Conservation (phyloP, 371 early-diverging fungal species). For the Haplosporangium sp. region DNA sequence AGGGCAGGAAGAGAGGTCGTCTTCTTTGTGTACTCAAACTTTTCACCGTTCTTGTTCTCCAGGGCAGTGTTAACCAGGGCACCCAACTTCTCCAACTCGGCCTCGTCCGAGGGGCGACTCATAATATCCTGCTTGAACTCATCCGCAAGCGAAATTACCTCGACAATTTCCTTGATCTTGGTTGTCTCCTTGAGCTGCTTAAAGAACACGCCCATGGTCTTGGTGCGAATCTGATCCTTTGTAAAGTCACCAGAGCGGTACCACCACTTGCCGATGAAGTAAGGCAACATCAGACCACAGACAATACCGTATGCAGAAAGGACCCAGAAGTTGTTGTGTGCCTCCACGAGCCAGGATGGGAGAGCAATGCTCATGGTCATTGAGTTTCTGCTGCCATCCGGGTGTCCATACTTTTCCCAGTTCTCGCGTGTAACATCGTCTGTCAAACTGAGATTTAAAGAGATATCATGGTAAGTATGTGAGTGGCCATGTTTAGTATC, state of each 20-base stretch:
- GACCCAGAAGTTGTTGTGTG: conserved; percentile 78
- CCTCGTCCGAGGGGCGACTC: conserved; percentile 64
- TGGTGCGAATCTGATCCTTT: conserved; percentile 88
- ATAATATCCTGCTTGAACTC: conserved; percentile 77
- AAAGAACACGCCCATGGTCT: conserved; percentile 92
- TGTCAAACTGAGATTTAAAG: conserved; percentile 73
- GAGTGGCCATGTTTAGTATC: background rate
- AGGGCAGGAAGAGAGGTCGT: conserved; percentile 61
- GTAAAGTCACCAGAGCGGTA: conserved; percentile 87
- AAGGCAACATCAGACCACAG: conserved; percentile 92
- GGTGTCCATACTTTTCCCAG: conserved; percentile 96
- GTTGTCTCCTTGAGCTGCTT: conserved; percentile 86
- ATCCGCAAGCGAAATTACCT: conserved; percentile 72
- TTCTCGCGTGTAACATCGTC: conserved; percentile 90
- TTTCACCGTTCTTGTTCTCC: conserved; percentile 69
- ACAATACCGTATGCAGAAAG: conserved; percentile 85
- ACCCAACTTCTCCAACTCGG: conserved; percentile 61
- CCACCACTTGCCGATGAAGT: conserved; percentile 94
- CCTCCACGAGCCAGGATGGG: conserved; percentile 90
- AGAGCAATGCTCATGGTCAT: conserved; percentile 93
- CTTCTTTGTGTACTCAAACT: conserved; percentile 62
- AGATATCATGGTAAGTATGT: background rate
- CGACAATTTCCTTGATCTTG: conserved; percentile 61
- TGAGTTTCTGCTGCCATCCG: conserved; percentile 89
- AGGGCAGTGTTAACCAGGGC: conserved; percentile 67